These are phyloP conservation scores for Phytophthora crassamura DNA, from an alignment of 352 stramenopile genomes.

Conservation along the genomic window DNA sequence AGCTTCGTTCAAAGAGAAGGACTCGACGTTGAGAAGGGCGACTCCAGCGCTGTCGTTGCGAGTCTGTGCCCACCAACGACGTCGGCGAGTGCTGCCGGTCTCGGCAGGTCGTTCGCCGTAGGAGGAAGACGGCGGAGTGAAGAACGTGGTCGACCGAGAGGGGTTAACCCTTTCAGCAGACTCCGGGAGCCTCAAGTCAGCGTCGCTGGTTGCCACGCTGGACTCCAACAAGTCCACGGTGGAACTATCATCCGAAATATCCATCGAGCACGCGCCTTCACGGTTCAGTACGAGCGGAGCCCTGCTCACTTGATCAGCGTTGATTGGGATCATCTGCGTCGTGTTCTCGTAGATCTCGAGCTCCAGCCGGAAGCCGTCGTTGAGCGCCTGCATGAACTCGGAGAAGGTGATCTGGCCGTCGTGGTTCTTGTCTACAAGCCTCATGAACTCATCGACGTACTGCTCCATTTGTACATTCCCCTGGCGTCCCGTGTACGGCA, in stretches of 20 bases:
- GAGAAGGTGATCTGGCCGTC: conserved; percentile 71
- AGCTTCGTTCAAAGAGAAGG: conserved; percentile 61
- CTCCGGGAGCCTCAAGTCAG: conserved; percentile 10
- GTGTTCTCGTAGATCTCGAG: conserved; percentile 72
- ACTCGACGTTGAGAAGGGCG: conserved; percentile 61
- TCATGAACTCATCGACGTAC: conserved; percentile 84
- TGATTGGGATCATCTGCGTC: conserved; percentile 25
- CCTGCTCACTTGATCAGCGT: conserved; percentile 2
- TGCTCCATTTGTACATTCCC: conserved; percentile 64
- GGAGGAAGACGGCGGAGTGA: conserved; percentile 28
- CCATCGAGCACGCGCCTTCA: conserved; percentile 27
- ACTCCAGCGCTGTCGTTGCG: conserved; percentile 32
- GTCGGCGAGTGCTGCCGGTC: conserved; percentile 1
- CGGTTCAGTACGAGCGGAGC: conserved; percentile 1
- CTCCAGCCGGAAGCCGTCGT: conserved; percentile 75
- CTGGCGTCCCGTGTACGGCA: conserved; percentile 56
- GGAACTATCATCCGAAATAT: conserved; percentile 32
- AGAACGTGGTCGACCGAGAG: conserved; percentile 22
- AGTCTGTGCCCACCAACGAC: conserved; percentile 20
- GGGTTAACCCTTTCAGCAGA: conserved; percentile 1
- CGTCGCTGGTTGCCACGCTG: conserved; percentile 19
- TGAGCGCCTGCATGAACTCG: conserved; percentile 81
- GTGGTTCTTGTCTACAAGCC: conserved; percentile 68
- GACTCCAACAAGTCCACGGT: conserved; percentile 28
- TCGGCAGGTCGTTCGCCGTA: conserved; percentile 5